Conservation (phyloP, 345 rosid species). For the Geranium brycei region DNA sequence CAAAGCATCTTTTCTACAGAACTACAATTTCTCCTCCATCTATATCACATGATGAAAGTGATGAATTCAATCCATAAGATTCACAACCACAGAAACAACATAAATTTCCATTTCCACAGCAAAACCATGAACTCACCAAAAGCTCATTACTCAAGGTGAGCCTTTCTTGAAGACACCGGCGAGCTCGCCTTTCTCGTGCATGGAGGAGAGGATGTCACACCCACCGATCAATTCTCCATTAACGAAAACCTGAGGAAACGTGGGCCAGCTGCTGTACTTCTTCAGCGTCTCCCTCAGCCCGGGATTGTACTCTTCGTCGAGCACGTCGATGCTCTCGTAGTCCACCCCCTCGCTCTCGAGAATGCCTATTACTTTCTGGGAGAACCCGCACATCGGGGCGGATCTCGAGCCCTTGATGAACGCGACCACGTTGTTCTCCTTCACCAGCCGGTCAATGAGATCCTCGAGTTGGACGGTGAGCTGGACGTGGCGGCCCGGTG, state of each 20-base stretch:
- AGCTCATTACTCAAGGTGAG: no score
- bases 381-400: conserved; percentile 85
- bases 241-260: conserved; percentile 74
- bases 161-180: conserved; percentile 30
- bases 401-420: conserved; percentile 85
- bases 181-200: conserved; percentile 78
- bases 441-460: conserved; percentile 55
- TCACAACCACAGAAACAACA: no score
- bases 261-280: conserved; percentile 86
- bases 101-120: no score
- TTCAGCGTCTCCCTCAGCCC: conserved; percentile 79
- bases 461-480: conserved; percentile 61
- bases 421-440: conserved; percentile 83
- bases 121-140: no score
- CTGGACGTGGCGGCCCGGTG: conserved; percentile 78
- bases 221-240: conserved; percentile 78
- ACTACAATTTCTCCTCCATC: no score
- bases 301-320: conserved; percentile 63
- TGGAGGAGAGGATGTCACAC: conserved; percentile 68
- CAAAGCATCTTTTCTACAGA: no score
- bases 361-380: conserved; percentile 68
- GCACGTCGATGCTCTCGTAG: conserved; percentile 76
- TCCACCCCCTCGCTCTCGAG: conserved; percentile 76
- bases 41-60: no score
- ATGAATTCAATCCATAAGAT: no score